phyloP scores from a whole-genome alignment of 2,329 filamentous ascomycete species.

The Xylariaceae sp. region DNA sequence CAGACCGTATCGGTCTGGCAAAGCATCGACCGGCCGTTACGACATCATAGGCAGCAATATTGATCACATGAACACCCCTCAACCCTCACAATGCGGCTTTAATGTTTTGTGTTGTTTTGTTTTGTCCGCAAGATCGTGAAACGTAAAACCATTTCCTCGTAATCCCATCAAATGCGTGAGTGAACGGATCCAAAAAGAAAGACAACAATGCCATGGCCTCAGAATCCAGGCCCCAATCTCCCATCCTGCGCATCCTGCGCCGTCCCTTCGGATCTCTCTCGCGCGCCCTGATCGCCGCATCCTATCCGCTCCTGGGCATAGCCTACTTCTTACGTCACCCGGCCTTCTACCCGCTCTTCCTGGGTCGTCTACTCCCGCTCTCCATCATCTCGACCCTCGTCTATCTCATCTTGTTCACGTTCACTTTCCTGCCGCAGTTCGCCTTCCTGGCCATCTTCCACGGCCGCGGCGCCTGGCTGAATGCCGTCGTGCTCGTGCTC shows the following conservation, averaged over 20 bases:
- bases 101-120: not conserved
- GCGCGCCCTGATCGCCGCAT: conserved; percentile 43
- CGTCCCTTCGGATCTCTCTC: conserved; percentile 40
- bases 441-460: conserved; percentile 88
- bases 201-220: conserved; percentile 22
- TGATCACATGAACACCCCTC: not conserved
- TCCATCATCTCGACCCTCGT: conserved; percentile 77
- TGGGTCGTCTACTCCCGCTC: conserved; percentile 71
- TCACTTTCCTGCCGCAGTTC: conserved; percentile 83
- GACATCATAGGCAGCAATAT: not conserved
- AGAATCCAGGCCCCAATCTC: conserved; percentile 17
- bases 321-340: conserved; percentile 73
- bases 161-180: not conserved
- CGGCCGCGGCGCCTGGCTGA: conserved; percentile 81
- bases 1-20: not conserved
- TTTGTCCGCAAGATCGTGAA: not conserved
- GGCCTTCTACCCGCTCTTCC: conserved; percentile 77
- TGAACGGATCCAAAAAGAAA: not conserved
- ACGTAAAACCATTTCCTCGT: not conserved
- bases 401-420: conserved; percentile 79
- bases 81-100: not conserved
- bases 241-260: conserved; percentile 25
- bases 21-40: not conserved
- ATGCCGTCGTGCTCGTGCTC: conserved; percentile 80
- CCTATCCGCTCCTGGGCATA: conserved; percentile 65